phyloP scores from a whole-genome alignment of 257 asterid genomes.

The Solanum rostratum region DNA sequence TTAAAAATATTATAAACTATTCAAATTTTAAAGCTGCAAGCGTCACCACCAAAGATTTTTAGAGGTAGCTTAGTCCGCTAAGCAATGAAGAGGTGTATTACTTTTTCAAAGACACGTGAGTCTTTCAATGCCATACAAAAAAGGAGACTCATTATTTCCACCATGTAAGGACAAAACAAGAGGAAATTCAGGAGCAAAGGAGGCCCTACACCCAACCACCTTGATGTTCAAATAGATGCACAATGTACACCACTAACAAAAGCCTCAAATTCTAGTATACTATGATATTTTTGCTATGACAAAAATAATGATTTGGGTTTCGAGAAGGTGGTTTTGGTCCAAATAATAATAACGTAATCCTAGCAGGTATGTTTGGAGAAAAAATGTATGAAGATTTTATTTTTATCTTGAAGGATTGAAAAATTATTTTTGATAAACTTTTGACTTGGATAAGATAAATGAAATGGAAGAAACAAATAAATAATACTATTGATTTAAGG shows the following conservation, averaged over 20 bases:
- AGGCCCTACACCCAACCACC: slow-evolving; percentile 24
- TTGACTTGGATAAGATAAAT: too few species aligned
- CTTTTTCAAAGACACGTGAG: not conserved
- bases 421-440: too few species aligned
- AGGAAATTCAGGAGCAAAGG: slow-evolving; percentile 17
- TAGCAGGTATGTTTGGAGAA: too few species aligned
- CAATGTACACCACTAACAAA: not conserved
- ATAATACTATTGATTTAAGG: too few species aligned
- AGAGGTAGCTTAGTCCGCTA: not conserved
- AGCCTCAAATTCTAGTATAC: not conserved
- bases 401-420: too few species aligned
- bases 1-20: too few species aligned
- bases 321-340: not conserved
- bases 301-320: not conserved
- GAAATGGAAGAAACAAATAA: not conserved
- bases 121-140: slow-evolving; percentile 12
- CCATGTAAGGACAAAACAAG: slow-evolving; percentile 17
- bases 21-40: too few species aligned
- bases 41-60: not conserved
- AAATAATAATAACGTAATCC: not conserved
- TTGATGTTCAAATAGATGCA: slow-evolving; percentile 9
- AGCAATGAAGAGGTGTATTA: not conserved
- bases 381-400: too few species aligned
- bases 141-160: not conserved
- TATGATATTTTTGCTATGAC: not conserved